Conservation (phyloP, 345 rosid species). For the Eucalyptus curtisii region DNA sequence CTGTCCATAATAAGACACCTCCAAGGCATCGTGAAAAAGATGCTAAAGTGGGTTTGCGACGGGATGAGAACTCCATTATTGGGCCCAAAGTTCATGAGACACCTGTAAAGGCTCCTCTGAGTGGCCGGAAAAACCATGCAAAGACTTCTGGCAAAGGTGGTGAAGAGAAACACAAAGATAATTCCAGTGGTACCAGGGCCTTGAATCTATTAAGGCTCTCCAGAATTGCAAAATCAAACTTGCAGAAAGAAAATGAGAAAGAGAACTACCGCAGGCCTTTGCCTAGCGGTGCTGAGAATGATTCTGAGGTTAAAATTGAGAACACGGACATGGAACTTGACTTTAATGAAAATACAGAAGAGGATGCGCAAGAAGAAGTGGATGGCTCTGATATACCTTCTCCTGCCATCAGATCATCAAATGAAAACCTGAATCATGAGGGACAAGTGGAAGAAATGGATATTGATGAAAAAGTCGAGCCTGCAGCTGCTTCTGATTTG, state of each 20-base stretch:
- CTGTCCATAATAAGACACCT: slow-evolving; percentile 58
- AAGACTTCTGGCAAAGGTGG: slow-evolving; percentile 40
- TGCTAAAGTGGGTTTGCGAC: slow-evolving; percentile 44
- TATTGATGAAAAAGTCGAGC: slow-evolving; percentile 19
- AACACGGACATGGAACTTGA: slow-evolving; percentile 98
- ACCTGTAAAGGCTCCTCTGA: slow-evolving; percentile 50
- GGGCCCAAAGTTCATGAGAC: slow-evolving; percentile 51
- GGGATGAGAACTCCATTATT: slow-evolving; percentile 44
- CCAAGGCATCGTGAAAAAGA: slow-evolving; percentile 62
- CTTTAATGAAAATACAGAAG: slow-evolving; percentile 77
- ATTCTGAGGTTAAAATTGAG: slow-evolving; percentile 86
- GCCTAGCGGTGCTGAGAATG: slow-evolving; percentile 60
- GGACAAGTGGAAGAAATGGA: slow-evolving; percentile 26
- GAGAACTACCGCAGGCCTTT: slow-evolving; percentile 88
- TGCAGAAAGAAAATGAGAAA: slow-evolving; percentile 92
- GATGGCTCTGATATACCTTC: slow-evolving; percentile 44
- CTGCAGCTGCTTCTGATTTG: slow-evolving; percentile 14
- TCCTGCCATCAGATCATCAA: slow-evolving; percentile 15
- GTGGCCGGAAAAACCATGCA: slow-evolving; percentile 40
- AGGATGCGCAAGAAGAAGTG: slow-evolving; percentile 64
- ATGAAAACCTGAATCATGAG: slow-evolving; percentile 19
- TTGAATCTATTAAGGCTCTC: slow-evolving; percentile 89
- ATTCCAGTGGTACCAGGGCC: slow-evolving; percentile 42
- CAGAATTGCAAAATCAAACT: slow-evolving; percentile 81
- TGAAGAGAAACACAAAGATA: slow-evolving; percentile 63